Base-by-base conservation (phyloP, 2,329 filamentous ascomycete species). In the Tolypocladium album region DNA sequence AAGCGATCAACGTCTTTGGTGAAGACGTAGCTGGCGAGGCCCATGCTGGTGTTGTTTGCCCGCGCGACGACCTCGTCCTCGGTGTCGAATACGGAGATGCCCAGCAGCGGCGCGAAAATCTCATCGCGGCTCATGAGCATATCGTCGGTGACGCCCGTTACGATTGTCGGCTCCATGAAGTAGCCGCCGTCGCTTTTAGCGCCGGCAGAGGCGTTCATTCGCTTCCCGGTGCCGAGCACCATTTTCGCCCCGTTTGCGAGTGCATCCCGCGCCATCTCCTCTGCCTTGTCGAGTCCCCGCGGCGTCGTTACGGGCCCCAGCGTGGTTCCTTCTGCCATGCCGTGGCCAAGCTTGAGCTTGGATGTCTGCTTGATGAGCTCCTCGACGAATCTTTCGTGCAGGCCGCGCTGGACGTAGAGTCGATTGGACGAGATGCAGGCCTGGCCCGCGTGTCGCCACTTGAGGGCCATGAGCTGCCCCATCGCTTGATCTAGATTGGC, bases 391-490 rank as follows among this genome's bases (percentile, higher is more conserved):
- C 76, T 75, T 43, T 86, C 82, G 69, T 86, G 85, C 11, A 90
- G 79, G 15, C 78, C 80, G 3, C 75, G 75, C 64, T 87, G 84
- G 3, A 87, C 76, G 66, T 83, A 86, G 59, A 87, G 75, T 2
- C 84, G 74, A 70, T 87, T 86, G 22, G 82, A 80, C 45, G 81
- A 82, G 39, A 90, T 86, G 67, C 88, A 90, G 0, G 87, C 89
- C 73, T 90, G 88, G 27, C 88, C 88, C 0, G 85, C 88, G 63
- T 82, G 84, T 56, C 88, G 83, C 80, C 90, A 90, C 69, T 90
- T 90, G 61, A 83, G 86, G 4, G 60, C 63, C 66, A 71, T 82
- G 39, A 87, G 85, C 27, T 87, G 87, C 0, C 77, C 75, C 17
- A 90, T 83, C 0, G 88, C 88, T 24, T 78, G 76, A 52, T 89